Evolutionary conservation across 2,329 filamentous ascomycete species (phyloP).

Genomic region (Colletotrichum truncatum): DNA sequence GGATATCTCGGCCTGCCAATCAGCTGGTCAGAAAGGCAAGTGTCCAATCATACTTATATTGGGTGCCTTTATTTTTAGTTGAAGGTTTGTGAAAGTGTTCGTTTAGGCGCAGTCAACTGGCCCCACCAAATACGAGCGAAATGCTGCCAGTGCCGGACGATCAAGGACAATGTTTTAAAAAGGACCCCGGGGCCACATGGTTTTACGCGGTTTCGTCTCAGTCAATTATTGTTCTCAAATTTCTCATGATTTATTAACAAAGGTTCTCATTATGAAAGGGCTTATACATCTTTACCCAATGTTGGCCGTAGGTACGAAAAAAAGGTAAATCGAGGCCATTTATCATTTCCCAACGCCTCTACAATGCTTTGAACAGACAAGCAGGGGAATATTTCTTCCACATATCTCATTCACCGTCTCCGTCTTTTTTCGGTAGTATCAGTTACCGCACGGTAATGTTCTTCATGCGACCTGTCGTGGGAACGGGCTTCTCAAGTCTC

Average conservation of each 20-base stretch:
- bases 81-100: background rate
- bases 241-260: background rate
- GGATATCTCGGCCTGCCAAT: slow-evolving; percentile 14
- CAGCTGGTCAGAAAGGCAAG: background rate
- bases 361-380: slow-evolving; percentile 21
- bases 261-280: slow-evolving; percentile 19
- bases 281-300: background rate
- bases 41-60: background rate
- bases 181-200: background rate
- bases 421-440: background rate
- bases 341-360: slow-evolving; percentile 22
- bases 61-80: background rate
- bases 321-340: background rate
- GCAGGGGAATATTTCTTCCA: background rate
- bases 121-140: background rate
- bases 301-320: background rate
- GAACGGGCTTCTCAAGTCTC: slow-evolving; percentile 71
- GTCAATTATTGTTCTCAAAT: background rate
- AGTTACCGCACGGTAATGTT: slow-evolving; percentile 26
- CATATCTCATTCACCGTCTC: background rate
- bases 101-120: background rate
- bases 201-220: background rate
- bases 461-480: slow-evolving; percentile 50
- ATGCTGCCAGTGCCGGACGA: background rate
- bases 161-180: background rate